Base-by-base conservation (phyloP, 2,329 filamentous ascomycete genomes). In the Botrytis paeoniae region DNA sequence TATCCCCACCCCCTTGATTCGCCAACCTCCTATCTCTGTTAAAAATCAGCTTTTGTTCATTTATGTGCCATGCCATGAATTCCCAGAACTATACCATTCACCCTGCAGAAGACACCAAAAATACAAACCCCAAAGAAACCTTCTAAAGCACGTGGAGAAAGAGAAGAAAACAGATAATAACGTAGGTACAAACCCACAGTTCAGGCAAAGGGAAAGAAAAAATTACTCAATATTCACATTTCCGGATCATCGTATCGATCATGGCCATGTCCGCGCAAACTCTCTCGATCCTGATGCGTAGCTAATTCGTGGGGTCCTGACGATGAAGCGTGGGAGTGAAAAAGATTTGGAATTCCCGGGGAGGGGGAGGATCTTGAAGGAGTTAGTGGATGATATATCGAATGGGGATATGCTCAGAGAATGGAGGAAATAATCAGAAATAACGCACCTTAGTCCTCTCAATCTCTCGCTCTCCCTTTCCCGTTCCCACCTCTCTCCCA, bases 171-270 rank as follows among this genome's bases (percentile, higher is more conserved):
- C 9, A 22, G 29, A 41, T 20, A 9, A 6, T 20, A 62, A 14
- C 4, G 9, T 70, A 12, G 48, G 64, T 39, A 32, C 32, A 61
- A 32, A 45, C 39, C 51, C 51, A 60, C 25, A 39, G 35, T 48
- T 66, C 22, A 39, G 32, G 12, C 3, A n/a, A n/a, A 66, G 22
- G 35, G n/a, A 70, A 35, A 39, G 29, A 64, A 70, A 25, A 70
- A 51, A 48, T 63, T 37, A 63, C 45, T 70, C 60, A 45, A 39
- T 70, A 64, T 70, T 70, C 69, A 64, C 59, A 70, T 64, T 70
- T 70, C 57, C 59, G 59, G 59, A 39, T 70, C 59, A 22, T 70
- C 59, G 9, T 70, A 64, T 64, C 60, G 69, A 12, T 64, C 59
- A 68, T 54, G 41, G 4, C 25, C 32, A 70, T 43, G n/a, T n/a